Percentiles rank a stretch among this genome's conserved stretches.
Evolutionary conservation across 192 early-diverging fungal genomes (phyloP).

Genomic region (Coemansia sp.): DNA sequence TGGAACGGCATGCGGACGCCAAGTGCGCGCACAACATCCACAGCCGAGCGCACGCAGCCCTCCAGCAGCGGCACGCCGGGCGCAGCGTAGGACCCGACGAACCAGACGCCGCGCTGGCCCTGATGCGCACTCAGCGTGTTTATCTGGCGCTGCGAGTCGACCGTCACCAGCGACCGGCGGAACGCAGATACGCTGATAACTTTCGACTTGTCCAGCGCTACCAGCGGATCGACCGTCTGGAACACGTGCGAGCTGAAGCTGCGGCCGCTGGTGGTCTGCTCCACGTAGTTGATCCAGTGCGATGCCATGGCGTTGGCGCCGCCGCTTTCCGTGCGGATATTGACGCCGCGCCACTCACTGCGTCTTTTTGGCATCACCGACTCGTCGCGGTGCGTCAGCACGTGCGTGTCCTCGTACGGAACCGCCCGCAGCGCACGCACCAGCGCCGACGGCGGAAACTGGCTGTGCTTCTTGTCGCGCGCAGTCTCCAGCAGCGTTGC

Average conservation of each 20-base stretch:
- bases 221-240: slow-evolving; percentile 64
- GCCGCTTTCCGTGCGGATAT: slow-evolving; percentile 29
- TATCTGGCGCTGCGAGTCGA: slow-evolving; percentile 56
- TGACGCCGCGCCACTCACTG: slow-evolving; percentile 52
- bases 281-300: slow-evolving; percentile 59
- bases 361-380: slow-evolving; percentile 42
- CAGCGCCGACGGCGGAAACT: slow-evolving; percentile 22
- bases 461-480: neutral
- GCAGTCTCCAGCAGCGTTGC: slow-evolving; percentile 11
- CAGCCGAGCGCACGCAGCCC: slow-evolving; percentile 60
- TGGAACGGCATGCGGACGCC: slow-evolving; percentile 17
- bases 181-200: slow-evolving; percentile 53
- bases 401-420: slow-evolving; percentile 42
- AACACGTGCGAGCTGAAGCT: slow-evolving; percentile 43
- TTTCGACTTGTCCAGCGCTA: slow-evolving; percentile 36
- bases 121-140: slow-evolving; percentile 48
- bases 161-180: slow-evolving; percentile 61
- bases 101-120: slow-evolving; percentile 49
- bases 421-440: slow-evolving; percentile 38
- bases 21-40: slow-evolving; percentile 58
- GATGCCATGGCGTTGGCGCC: slow-evolving; percentile 23
- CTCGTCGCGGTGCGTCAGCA: slow-evolving; percentile 46
- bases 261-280: slow-evolving; percentile 42
- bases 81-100: slow-evolving; percentile 62
- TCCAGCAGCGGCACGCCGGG: slow-evolving; percentile 65